Evolutionary conservation across 805 yeast species (phyloP), one percentile per base, ranked within the genome.

Genomic region (Lachancea cidri): DNA sequence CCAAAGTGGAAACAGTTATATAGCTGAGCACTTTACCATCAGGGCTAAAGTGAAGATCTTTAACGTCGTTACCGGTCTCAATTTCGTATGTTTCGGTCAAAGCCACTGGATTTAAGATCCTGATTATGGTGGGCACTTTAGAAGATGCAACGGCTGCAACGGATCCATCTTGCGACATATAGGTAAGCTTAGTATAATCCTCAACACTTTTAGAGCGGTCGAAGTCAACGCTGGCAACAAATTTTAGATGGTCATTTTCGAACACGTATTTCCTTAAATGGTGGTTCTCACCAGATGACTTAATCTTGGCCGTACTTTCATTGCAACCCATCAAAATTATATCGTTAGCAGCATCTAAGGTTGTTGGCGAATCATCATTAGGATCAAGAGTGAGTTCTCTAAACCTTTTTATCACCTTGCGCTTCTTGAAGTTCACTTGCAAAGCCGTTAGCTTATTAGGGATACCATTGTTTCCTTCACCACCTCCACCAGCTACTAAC

Each of bases 401-500:
- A 52, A 72, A 79, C 47, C 79, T 70, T 52, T 77, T 82, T 41
- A 83, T 62, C 9, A 59, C 68, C 59, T 58, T 61, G 29, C 56
- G 55, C 42, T 72, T 71, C 25, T 69, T 69, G 40, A 82, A 77
- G 52, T 77, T 74, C 35, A 84, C 69, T 35, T 74, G 64, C 32
- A 83, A 60, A 2, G 83, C 82, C 3, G 88, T 78, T 47, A 91
- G 67, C 58, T 84, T 86, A 63, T 91, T 91, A 31, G 89, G 84
- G 41, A 87, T 79, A 22, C 95, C 96, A 54, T 86, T 83, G 55
- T 80, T 81, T 7, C 95, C 95, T 60, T 86, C 95, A 18, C 97
- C 98, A 22, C 97, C 97, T 34, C 98, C 98, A 32, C 98, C 98
- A 2, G 87, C 79, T 20, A 83, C 83, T 36, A 88, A 61, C 19